Base-by-base conservation (phyloP, 305 asterid species). In the Fraxinus velutina region DNA sequence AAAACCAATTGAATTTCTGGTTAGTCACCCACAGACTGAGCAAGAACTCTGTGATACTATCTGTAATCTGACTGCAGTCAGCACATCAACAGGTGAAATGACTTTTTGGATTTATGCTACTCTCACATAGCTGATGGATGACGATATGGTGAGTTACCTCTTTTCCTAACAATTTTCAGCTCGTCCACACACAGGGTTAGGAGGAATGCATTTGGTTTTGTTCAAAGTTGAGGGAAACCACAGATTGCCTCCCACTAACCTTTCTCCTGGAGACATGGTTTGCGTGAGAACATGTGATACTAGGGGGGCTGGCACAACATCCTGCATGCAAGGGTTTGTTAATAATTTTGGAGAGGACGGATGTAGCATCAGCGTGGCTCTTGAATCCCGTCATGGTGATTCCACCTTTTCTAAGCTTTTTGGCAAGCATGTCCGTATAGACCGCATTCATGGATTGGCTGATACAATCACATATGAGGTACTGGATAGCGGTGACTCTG, bases 231-330 rank as follows among this genome's bases (percentile, higher is more conserved):
- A 95, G 88, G 96, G 98, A 74, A 95, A 90, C 85, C 92, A 95
- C 84, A 92, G 93, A 83, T 84, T 95, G 87, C 99, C 99, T 19
- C 99, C 99, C 76, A 90, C 97, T 62, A 95, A 91, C 81, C 94
- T 95, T 81, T 95, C 99, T 82, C 99, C 98, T 0, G 99, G 99
- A 57, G 99, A 95, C 90, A 95, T 95, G 99, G 97, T 95, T 78
- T 95, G 99, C 17, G 93, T 95, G 76, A 91, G 98, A 82, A 89
- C 87, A 82, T 95, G 98, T 86, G 97, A 94, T 82, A 90, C 89
- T 64, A 91, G 97, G 87, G 99, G 98, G 55, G 99, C 97, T 80
- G 96, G 92, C 32, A 93, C 99, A 32, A 92, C 94, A 7, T 94
- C 99, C 86, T 90, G 92, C 90, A 88, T 95, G 89, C 98, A 95